These are phyloP conservation scores for Sedum album DNA, from an alignment of 164 flowering plant genomes.

Conservation along the genomic window DNA sequence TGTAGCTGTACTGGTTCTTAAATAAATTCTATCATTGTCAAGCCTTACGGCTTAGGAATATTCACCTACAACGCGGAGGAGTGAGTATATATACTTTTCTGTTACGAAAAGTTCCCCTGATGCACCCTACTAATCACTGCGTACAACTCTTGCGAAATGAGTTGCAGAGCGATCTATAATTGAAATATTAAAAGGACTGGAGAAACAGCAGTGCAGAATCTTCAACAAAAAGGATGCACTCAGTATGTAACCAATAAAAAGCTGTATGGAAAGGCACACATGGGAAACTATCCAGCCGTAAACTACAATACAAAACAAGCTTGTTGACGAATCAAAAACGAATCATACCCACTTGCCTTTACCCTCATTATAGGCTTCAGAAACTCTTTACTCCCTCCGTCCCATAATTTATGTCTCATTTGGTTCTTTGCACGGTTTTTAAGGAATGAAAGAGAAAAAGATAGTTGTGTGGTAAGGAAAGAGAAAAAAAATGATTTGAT, in stretches of 20 bases:
- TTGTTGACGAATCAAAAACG: not conserved
- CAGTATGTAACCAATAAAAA: not conserved
- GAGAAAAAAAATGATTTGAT: no score
- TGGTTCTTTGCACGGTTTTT: no score
- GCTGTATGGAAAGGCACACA: not conserved
- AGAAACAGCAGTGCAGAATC: not conserved
- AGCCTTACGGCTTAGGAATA: not conserved
- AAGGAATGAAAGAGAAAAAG: no score
- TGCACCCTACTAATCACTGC: not conserved
- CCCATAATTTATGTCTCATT: no score
- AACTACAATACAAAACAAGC: not conserved
- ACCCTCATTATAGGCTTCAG: not conserved
- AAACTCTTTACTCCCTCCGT: not conserved
- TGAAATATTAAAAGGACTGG: not conserved
- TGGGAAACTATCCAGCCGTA: not conserved
- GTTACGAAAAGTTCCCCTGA: not conserved
- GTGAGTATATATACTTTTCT: not conserved
- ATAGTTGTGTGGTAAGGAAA: no score
- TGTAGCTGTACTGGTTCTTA: not conserved
- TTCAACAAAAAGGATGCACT: not conserved
- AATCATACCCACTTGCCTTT: not conserved
- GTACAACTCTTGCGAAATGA: not conserved
- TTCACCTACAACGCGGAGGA: not conserved
- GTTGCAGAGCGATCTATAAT: not conserved
- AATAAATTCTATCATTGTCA: no score